These are phyloP conservation scores for Penicillium hordei DNA, from an alignment of 2,329 filamentous ascomycete species.

Conservation along the genomic window DNA sequence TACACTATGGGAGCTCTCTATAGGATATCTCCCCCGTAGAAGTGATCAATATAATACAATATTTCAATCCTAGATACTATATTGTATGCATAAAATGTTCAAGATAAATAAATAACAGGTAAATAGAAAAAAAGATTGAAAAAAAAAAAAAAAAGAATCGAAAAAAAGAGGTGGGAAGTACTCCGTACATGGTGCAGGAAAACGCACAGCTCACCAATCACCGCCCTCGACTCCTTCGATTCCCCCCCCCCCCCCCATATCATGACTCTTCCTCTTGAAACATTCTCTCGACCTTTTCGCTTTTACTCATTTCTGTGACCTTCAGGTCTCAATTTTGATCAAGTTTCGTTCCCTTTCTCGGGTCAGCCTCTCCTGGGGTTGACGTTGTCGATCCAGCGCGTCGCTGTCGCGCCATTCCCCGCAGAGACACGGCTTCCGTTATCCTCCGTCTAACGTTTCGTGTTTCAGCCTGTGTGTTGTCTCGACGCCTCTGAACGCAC, in stretches of 20 bases:
- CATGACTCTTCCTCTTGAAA: slow-evolving; percentile 9
- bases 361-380: slow-evolving; percentile 21
- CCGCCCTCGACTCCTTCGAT: slow-evolving; percentile 16
- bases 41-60: not conserved
- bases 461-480: slow-evolving; percentile 7
- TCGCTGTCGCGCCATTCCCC: slow-evolving; percentile 28
- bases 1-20: not conserved
- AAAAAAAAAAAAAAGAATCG: slow-evolving; percentile 3
- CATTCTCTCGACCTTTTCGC: slow-evolving; percentile 10
- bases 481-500: not conserved
- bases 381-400: slow-evolving; percentile 25
- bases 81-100: not conserved
- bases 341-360: slow-evolving; percentile 4
- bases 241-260: slow-evolving; percentile 5
- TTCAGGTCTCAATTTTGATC: slow-evolving; percentile 5
- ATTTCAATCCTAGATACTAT: not conserved
- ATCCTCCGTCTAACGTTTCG: slow-evolving; percentile 17
- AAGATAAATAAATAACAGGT: not conserved
- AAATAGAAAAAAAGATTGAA: not conserved
- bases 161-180: slow-evolving; percentile 10
- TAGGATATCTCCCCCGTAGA: not conserved
- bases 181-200: slow-evolving; percentile 8
- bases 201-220: slow-evolving; percentile 28
- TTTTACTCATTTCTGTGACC: slow-evolving; percentile 5
- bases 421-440: slow-evolving; percentile 25